phyloP scores from a whole-genome alignment of 179 eudicot species.

The Nepenthes alata region DNA sequence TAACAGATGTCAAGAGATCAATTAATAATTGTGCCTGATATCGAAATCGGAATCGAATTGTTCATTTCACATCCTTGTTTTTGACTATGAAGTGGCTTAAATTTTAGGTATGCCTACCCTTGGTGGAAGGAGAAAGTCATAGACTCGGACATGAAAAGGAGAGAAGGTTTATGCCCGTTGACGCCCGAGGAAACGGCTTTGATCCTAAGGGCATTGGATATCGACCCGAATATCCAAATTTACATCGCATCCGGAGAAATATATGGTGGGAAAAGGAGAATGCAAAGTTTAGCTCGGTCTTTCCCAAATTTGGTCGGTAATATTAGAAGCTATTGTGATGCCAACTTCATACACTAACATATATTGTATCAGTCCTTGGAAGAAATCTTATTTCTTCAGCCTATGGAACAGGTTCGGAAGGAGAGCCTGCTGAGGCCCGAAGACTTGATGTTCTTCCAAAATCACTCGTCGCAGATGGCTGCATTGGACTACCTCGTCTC shows the following conservation, averaged over 20 bases:
- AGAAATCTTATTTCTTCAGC: neutral
- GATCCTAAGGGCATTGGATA: slow-evolving; percentile 39
- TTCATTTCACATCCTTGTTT: neutral
- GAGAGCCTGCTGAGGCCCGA: slow-evolving; percentile 49
- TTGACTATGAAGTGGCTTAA: slow-evolving; percentile 1
- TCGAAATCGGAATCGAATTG: too few relatives aligned
- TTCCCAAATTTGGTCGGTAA: slow-evolving; percentile 57
- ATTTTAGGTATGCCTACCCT: slow-evolving; percentile 53
- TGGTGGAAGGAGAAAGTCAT: slow-evolving; percentile 74
- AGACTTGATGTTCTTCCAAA: slow-evolving; percentile 47
- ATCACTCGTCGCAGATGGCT: slow-evolving; percentile 74
- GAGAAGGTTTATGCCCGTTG: slow-evolving; percentile 62
- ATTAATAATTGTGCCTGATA: too few relatives aligned
- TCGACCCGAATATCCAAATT: slow-evolving; percentile 41
- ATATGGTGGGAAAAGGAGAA: slow-evolving; percentile 48
- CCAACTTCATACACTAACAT: too few relatives aligned
- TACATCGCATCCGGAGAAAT: slow-evolving; percentile 70
- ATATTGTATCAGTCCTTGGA: too few relatives aligned
- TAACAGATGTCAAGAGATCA: too few relatives aligned
- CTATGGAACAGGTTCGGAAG: slow-evolving; percentile 49
- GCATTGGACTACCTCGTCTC: slow-evolving; percentile 67
- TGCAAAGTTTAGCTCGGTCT: slow-evolving; percentile 37
- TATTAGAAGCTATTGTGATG: neutral
- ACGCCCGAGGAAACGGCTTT: slow-evolving; percentile 66
- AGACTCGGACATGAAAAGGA: slow-evolving; percentile 47